Conservation (phyloP, 495 filamentous ascomycete species). For the Hypomontagnella monticulosa region DNA sequence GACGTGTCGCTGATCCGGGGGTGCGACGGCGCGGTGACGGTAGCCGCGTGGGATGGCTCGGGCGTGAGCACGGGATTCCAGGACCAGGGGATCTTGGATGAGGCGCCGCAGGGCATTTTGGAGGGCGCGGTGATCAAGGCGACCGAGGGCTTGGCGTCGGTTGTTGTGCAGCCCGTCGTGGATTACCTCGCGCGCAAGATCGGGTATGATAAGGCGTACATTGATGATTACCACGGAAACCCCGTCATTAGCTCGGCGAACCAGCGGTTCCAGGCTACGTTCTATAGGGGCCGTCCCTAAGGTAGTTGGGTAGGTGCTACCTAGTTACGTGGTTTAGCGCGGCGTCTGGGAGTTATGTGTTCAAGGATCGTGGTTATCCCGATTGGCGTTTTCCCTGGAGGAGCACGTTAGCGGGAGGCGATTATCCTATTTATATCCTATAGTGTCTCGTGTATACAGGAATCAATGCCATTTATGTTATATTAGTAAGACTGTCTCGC, state of each 20-base stretch:
- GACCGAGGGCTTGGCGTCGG: constrained; percentile 26
- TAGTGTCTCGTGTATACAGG: too few relatives aligned
- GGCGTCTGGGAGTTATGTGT: too few relatives aligned
- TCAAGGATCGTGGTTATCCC: too few relatives aligned
- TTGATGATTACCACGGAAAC: constrained; percentile 43
- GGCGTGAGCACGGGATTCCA: constrained; percentile 29
- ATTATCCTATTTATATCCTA: too few relatives aligned
- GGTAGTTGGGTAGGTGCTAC: too few relatives aligned
- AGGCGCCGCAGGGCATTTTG: constrained; percentile 12
- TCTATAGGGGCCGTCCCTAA: constrained; percentile 24
- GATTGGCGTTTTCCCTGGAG: too few relatives aligned
- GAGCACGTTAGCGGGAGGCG: too few relatives aligned
- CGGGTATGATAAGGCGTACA: constrained; percentile 33
- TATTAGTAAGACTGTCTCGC: too few relatives aligned
- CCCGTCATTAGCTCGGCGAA: constrained; percentile 42
- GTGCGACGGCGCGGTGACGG: constrained; percentile 36
- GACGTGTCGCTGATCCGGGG: constrained; percentile 44
- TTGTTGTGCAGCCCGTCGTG: constrained; percentile 10
- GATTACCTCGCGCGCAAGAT: constrained; percentile 31
- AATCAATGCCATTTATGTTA: too few relatives aligned
- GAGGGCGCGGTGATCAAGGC: constrained; percentile 25
- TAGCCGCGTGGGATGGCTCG: constrained; percentile 28
- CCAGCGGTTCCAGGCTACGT: constrained; percentile 34
- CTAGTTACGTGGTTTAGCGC: too few relatives aligned
- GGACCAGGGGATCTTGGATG: constrained; percentile 18